These are phyloP conservation scores for Fistulinella prunicolor DNA, from an alignment of 768 basidiomycete species.

Conservation along the genomic window DNA sequence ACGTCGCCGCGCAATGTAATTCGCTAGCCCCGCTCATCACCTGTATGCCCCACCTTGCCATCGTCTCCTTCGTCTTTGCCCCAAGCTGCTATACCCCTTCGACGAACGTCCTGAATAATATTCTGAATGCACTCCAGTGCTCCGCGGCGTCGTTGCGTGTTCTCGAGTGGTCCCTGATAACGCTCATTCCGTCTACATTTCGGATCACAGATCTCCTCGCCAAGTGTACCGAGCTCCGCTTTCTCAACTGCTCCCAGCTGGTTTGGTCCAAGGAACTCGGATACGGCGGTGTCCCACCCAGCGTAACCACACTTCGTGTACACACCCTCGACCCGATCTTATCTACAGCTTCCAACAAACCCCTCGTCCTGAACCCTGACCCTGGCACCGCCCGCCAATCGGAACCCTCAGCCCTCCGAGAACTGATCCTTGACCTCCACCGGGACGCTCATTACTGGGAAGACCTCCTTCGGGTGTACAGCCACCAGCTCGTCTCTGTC, in stretches of 20 bases:
- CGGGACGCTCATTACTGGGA: slow-evolving; percentile 2
- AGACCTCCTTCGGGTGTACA: slow-evolving; percentile 12
- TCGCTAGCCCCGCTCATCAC: slow-evolving; percentile 11
- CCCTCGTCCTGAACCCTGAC: too few species aligned
- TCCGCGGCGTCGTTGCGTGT: slow-evolving; percentile 19
- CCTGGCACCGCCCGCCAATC: not conserved
- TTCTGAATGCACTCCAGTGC: slow-evolving; percentile 16
- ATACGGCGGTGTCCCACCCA: slow-evolving; percentile 2
- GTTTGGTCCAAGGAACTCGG: slow-evolving; percentile 6
- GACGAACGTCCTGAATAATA: not conserved
- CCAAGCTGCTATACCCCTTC: not conserved
- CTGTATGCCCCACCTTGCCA: slow-evolving; percentile 17
- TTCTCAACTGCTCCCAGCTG: slow-evolving; percentile 12
- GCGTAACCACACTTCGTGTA: slow-evolving; percentile 17
- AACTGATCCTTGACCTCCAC: slow-evolving; percentile 16
- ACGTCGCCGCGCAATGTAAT: slow-evolving; percentile 1
- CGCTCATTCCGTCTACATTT: not conserved
- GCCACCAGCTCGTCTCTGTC: slow-evolving; percentile 17
- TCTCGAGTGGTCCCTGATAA: not conserved
- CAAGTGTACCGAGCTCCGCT: slow-evolving; percentile 14
- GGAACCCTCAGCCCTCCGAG: slow-evolving; percentile 10
- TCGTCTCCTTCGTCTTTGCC: slow-evolving; percentile 18
- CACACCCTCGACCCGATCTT: not conserved
- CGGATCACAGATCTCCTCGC: slow-evolving; percentile 5
- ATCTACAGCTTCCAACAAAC: too few species aligned